phyloP scores from a whole-genome alignment of 768 basidiomycete species.

The Cubamyces sp. region DNA sequence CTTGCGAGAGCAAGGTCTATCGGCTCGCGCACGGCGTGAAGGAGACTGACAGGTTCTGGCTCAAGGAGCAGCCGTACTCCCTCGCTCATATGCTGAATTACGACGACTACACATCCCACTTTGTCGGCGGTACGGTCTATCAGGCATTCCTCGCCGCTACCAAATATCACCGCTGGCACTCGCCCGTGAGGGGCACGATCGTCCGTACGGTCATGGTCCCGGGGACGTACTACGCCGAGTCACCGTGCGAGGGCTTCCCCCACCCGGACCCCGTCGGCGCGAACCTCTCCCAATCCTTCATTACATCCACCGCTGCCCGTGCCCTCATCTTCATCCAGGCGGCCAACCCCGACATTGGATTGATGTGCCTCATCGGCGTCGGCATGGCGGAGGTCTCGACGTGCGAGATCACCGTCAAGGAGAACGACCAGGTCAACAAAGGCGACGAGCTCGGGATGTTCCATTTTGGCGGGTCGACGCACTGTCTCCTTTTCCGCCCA shows the following conservation, averaged over 20 bases:
- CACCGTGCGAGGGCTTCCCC: constrained; percentile 32
- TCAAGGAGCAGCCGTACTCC: constrained; percentile 66
- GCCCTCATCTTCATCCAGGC: constrained; percentile 59
- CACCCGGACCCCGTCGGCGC: constrained; percentile 33
- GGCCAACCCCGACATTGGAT: constrained; percentile 52
- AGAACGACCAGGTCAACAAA: constrained; percentile 48
- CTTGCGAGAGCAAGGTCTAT: constrained; percentile 59
- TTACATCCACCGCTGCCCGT: constrained; percentile 51
- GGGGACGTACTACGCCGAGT: constrained; percentile 53
- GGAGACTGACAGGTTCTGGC: constrained; percentile 54
- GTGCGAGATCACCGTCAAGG: constrained; percentile 52
- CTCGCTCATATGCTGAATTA: constrained; percentile 55
- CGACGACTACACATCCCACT: constrained; percentile 43
- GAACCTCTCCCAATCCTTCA: constrained; percentile 42
- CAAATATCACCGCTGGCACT: constrained; percentile 67
- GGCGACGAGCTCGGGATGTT: constrained; percentile 66
- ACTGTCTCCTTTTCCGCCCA: constrained; percentile 49
- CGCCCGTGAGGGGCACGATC: constrained; percentile 54
- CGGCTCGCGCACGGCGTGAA: constrained; percentile 45
- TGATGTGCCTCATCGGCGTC: constrained; percentile 60
- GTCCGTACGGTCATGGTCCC: constrained; percentile 48
- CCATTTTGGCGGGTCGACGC: constrained; percentile 65
- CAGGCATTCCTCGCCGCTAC: constrained; percentile 61
- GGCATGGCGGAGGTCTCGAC: constrained; percentile 70
- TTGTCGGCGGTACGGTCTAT: constrained; percentile 55